Percentiles rank a stretch among this genome's conserved stretches.
Evolutionary conservation across 768 basidiomycete genomes (phyloP).

Genomic region (Serendipita sp.): DNA sequence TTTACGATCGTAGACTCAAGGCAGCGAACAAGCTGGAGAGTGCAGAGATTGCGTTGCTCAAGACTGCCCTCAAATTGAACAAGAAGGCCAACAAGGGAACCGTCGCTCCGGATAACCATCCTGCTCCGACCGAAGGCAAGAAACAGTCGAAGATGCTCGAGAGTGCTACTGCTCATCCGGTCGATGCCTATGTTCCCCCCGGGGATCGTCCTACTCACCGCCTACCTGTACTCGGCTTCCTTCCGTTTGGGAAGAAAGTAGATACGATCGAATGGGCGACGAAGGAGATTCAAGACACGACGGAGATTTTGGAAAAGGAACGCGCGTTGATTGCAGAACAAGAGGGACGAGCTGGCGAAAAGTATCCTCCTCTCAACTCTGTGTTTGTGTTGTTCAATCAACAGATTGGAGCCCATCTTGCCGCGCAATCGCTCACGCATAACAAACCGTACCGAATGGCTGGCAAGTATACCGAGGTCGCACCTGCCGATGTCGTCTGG

Average conservation of each 20-base stretch:
- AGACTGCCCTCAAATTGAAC: constrained; percentile 58
- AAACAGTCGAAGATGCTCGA: constrained; percentile 17
- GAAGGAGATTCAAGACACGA: constrained; percentile 48
- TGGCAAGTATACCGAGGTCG: constrained; percentile 59
- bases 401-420: constrained; percentile 88
- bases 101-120: constrained; percentile 25
- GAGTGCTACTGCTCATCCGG: constrained; percentile 18
- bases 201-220: constrained; percentile 67
- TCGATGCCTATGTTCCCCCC: constrained; percentile 41
- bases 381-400: constrained; percentile 84
- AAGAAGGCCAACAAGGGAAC: constrained; percentile 24
- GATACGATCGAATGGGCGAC: constrained; percentile 88
- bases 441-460: constrained; percentile 76
- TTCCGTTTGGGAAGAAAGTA: constrained; percentile 68
- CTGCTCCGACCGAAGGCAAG: constrained; percentile 24
- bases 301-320: constrained; percentile 35
- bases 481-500: constrained; percentile 87
- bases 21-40: constrained; percentile 71
- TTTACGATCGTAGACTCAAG: constrained; percentile 58
- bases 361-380: constrained; percentile 46
- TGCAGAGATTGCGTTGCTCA: constrained; percentile 65
- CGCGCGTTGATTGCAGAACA: constrained; percentile 24
- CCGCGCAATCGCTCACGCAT: constrained; percentile 55
- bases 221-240: constrained; percentile 32
- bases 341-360: constrained; percentile 20